A percentile compares a stretch with the other conserved stretches of the same genome.
phyloP scores from a whole-genome alignment of 768 basidiomycete genomes.

The Suillus placidus region DNA sequence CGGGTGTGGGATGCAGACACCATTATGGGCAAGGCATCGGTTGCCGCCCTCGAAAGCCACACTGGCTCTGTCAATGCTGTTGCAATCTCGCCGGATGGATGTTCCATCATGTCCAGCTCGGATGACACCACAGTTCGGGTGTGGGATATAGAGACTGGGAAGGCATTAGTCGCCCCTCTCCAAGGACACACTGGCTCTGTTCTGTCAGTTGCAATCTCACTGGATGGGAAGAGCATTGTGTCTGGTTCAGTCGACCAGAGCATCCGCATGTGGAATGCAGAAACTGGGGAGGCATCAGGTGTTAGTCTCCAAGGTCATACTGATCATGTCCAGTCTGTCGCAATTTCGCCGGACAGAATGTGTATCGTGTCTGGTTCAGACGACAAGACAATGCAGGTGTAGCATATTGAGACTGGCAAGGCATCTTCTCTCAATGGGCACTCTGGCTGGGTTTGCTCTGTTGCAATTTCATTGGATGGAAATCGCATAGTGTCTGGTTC shows the following conservation, averaged over 20 bases:
- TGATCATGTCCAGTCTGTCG: neutral
- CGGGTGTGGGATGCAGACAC: too few relatives aligned
- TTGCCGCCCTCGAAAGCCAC: too few relatives aligned
- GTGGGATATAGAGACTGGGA: neutral
- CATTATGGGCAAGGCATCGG: too few relatives aligned
- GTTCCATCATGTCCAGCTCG: too few relatives aligned
- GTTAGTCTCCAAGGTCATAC: neutral
- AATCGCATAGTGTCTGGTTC: too few relatives aligned
- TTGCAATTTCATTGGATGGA: too few relatives aligned
- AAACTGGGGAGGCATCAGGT: neutral
- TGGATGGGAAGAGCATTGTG: neutral
- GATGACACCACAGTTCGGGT: neutral
- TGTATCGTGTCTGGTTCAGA: neutral
- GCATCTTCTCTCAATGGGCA: too few relatives aligned
- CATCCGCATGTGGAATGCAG: neutral
- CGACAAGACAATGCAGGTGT: neutral
- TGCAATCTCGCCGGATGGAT: too few relatives aligned
- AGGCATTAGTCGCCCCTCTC: neutral
- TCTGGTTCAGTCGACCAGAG: neutral
- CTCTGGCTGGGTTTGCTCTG: too few relatives aligned
- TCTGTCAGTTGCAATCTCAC: neutral
- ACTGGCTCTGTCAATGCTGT: too few relatives aligned
- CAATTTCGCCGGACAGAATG: neutral
- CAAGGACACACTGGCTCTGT: neutral
- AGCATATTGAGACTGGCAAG: neutral